Percentiles rank a stretch among this genome's conserved stretches.
These are phyloP conservation scores for Metarhizium humberi DNA, from an alignment of 2,329 filamentous ascomycete species.

Conservation along the genomic window DNA sequence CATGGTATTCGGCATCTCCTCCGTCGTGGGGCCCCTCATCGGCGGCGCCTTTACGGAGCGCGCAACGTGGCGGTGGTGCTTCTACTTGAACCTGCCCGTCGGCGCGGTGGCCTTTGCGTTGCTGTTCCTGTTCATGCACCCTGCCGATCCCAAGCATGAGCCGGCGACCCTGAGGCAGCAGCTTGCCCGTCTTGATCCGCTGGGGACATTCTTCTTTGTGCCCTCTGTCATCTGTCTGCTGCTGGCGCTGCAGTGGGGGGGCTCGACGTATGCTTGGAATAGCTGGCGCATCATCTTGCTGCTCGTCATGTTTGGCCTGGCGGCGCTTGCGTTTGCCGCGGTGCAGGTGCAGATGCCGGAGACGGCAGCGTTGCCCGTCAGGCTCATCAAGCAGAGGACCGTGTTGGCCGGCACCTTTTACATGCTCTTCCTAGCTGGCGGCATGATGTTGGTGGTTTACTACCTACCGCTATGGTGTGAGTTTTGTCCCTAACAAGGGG, in stretches of 20 bases:
- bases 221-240: slow-evolving; percentile 50
- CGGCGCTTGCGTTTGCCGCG: slow-evolving; percentile 35
- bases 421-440: slow-evolving; percentile 36
- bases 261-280: slow-evolving; percentile 41
- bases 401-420: slow-evolving; percentile 38
- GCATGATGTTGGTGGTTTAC: slow-evolving; percentile 46
- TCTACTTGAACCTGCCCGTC: slow-evolving; percentile 50
- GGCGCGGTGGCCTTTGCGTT: slow-evolving; percentile 40
- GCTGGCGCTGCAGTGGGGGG: slow-evolving; percentile 56
- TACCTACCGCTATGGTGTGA: slow-evolving; percentile 47
- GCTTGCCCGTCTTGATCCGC: slow-evolving; percentile 44
- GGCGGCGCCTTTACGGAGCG: slow-evolving; percentile 42
- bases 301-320: slow-evolving; percentile 39
- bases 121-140: slow-evolving; percentile 38
- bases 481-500: slow-evolving; percentile 12
- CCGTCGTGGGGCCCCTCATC: slow-evolving; percentile 42
- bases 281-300: slow-evolving; percentile 43
- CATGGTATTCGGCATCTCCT: slow-evolving; percentile 44
- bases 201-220: slow-evolving; percentile 51
- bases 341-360: slow-evolving; percentile 46
- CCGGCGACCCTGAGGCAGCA: slow-evolving; percentile 29
- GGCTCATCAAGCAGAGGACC: slow-evolving; percentile 45
- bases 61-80: slow-evolving; percentile 47
- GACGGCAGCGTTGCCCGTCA: slow-evolving; percentile 46
- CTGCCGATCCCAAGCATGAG: slow-evolving; percentile 23